Percentiles rank a stretch among this genome's conserved stretches.
Evolutionary conservation across 106 monocot species (phyloP).

Genomic region (Dendrobium catenatum): DNA sequence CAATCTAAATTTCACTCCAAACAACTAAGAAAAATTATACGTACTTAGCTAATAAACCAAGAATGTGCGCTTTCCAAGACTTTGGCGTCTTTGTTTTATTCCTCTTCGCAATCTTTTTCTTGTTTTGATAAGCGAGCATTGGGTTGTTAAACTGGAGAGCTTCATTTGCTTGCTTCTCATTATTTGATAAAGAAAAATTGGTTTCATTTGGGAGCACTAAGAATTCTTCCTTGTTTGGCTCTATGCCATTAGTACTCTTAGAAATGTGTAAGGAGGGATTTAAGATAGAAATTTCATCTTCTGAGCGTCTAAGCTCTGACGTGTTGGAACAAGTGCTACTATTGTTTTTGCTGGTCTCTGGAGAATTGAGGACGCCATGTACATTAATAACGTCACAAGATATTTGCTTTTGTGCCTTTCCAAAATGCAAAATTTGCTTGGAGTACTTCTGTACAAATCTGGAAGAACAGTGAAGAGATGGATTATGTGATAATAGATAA

Average conservation of each 20-base stretch:
- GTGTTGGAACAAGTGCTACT: not conserved
- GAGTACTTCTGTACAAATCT: conserved; percentile 56
- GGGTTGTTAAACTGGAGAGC: conserved; percentile 13
- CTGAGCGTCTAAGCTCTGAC: not conserved
- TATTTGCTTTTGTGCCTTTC: conserved; percentile 56
- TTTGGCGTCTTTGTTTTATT: conserved; percentile 26
- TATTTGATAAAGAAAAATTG: not conserved
- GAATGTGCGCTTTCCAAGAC: conserved; percentile 23
- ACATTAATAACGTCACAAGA: conserved; percentile 27
- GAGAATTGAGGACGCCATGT: not conserved
- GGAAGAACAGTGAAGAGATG: not conserved
- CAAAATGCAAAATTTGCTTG: conserved; percentile 47
- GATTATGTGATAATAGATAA: too few species aligned
- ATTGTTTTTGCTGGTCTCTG: not conserved
- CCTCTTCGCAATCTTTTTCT: conserved; percentile 27
- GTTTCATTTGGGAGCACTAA: not conserved
- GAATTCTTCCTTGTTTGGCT: conserved; percentile 6
- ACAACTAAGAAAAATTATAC: not conserved
- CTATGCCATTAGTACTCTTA: not conserved
- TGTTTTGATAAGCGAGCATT: conserved; percentile 6
- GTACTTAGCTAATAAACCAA: conserved; percentile 33
- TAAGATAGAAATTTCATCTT: not conserved
- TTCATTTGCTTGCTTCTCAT: conserved; percentile 1
- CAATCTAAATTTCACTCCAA: not conserved
- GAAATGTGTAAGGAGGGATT: not conserved